Evolutionary conservation across 345 rosid genomes (phyloP).

Genomic region (Salix dunnii): DNA sequence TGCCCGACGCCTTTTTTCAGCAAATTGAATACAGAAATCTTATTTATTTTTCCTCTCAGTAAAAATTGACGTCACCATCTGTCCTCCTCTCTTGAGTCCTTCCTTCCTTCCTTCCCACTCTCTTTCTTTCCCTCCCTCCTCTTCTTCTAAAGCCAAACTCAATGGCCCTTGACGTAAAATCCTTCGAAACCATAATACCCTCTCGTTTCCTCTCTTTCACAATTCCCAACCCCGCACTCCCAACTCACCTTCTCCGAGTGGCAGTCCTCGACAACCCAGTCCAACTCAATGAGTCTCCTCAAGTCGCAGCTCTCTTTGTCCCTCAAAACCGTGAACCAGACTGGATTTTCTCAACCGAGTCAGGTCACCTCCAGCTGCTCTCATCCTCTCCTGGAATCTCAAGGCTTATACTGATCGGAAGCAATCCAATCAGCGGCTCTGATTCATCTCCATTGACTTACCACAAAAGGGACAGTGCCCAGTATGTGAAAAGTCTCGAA

Average conservation of each 20-base stretch:
- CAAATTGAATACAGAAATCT: background rate
- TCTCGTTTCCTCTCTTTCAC: conserved; percentile 76
- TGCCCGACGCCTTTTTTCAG: background rate
- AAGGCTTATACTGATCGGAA: conserved; percentile 61
- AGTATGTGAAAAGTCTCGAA: conserved; percentile 22
- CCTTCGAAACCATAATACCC: conserved; percentile 51
- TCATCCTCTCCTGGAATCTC: conserved; percentile 48
- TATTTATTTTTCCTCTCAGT: no score
- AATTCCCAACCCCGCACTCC: conserved; percentile 34
- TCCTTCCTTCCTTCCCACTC: background rate
- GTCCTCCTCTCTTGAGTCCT: no score
- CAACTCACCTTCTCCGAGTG: conserved; percentile 46
- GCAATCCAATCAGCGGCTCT: conserved; percentile 20
- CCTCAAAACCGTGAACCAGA: conserved; percentile 67
- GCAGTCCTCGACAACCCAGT: conserved; percentile 79
- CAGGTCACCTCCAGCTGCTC: conserved; percentile 84
- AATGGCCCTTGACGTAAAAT: conserved; percentile 54
- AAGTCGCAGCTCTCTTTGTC: conserved; percentile 66
- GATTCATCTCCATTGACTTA: conserved; percentile 19
- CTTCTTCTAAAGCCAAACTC: background rate
- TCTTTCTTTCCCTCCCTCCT: background rate
- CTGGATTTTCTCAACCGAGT: conserved; percentile 85
- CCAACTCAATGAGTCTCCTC: conserved; percentile 24
- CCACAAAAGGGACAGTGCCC: conserved; percentile 11
- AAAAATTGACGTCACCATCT: no score